Percentiles rank a stretch among this genome's conserved stretches.
Evolutionary conservation across 768 basidiomycete species (phyloP).

Genomic region (Cytidiella melzeri): DNA sequence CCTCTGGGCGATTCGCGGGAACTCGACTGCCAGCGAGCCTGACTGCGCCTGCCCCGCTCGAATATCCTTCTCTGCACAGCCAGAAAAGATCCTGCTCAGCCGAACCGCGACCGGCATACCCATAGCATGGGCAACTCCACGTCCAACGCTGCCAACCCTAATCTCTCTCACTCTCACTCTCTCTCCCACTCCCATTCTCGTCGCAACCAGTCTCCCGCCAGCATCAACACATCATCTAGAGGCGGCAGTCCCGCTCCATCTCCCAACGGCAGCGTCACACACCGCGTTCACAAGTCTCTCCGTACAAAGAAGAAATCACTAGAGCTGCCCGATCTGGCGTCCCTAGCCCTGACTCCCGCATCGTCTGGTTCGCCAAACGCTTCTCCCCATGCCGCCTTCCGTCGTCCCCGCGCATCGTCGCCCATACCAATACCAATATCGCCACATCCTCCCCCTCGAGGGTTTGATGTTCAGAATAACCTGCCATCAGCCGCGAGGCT

Average conservation of each 20-base stretch:
- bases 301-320: slow-evolving; percentile 67
- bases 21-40: not conserved
- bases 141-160: slow-evolving; percentile 12
- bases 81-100: not conserved
- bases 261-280: slow-evolving; percentile 2
- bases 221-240: slow-evolving; percentile 9
- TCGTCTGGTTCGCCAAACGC: slow-evolving; percentile 31
- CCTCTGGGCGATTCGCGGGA: slow-evolving; percentile 7
- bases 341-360: slow-evolving; percentile 40
- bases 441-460: slow-evolving; percentile 11
- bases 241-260: slow-evolving; percentile 18
- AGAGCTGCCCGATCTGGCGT: slow-evolving; percentile 68
- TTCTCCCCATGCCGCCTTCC: slow-evolving; percentile 36
- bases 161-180: slow-evolving; percentile 3
- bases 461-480: slow-evolving; percentile 22
- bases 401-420: slow-evolving; percentile 38
- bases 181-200: slow-evolving; percentile 13
- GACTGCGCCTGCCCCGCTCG: not conserved
- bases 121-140: slow-evolving; percentile 17
- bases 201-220: slow-evolving; percentile 19
- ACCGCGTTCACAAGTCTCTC: slow-evolving; percentile 48
- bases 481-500: slow-evolving; percentile 40
- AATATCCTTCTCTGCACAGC: not conserved
- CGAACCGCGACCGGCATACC: slow-evolving; percentile 3
- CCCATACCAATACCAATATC: slow-evolving; percentile 45